Percentiles rank a stretch among this genome's conserved stretches.
phyloP scores from a whole-genome alignment of 1,284 basidiomycete species.

The Puccinia sorghi region DNA sequence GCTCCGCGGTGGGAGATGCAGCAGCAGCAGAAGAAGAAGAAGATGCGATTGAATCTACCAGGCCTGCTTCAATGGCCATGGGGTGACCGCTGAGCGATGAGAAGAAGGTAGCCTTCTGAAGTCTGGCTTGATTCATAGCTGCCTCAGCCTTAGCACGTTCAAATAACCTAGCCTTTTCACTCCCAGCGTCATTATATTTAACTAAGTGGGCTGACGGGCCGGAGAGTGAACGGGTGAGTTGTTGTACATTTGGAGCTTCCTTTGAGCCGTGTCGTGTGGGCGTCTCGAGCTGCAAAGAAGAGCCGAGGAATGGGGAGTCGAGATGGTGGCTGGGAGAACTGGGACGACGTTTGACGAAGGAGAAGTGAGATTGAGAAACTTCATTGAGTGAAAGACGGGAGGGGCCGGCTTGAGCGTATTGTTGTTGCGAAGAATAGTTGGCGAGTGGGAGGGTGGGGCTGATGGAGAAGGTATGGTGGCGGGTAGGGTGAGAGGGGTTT shows the following conservation, averaged over 20 bases:
- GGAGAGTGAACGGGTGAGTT: not conserved
- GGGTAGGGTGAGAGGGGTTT: not conserved
- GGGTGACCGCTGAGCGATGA: not conserved
- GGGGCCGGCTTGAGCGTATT: not conserved
- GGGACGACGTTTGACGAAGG: not conserved
- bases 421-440: too few species aligned
- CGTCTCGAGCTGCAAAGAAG: not conserved
- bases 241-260: not conserved
- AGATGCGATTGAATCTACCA: not conserved
- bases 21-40: not conserved
- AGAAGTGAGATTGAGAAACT: not conserved
- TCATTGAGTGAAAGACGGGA: not conserved
- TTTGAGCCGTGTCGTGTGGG: not conserved
- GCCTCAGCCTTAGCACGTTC: slow-evolving; percentile 24
- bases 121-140: slow-evolving; percentile 9
- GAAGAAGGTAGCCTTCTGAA: not conserved
- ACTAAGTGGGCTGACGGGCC: not conserved
- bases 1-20: not conserved
- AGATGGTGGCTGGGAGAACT: not conserved
- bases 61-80: not conserved
- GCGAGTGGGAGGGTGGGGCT: too few species aligned
- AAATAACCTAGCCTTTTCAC: slow-evolving; percentile 25
- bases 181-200: not conserved
- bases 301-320: not conserved
- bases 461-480: not conserved